Evolutionary conservation across 441 rosid genomes (phyloP).

Genomic region (Iberis amara): DNA sequence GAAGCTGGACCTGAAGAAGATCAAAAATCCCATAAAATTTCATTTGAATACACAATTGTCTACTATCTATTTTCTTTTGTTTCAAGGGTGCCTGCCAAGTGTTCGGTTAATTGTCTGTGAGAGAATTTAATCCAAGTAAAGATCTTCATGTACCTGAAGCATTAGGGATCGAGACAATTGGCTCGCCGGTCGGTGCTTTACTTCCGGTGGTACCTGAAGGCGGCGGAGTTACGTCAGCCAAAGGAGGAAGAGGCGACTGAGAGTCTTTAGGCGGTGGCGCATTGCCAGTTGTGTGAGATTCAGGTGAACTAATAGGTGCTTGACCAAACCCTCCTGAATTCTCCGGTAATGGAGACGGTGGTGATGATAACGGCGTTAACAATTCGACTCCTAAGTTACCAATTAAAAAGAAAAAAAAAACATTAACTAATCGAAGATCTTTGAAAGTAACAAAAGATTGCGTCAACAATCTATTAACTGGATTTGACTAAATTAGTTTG

Average conservation of each 20-base stretch:
- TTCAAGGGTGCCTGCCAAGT: constrained; percentile 6
- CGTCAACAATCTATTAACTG: constrained; percentile 7
- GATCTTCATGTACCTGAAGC: constrained; percentile 34
- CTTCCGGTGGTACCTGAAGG: constrained; percentile 29
- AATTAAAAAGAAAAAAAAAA: background rate
- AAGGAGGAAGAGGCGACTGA: constrained; percentile 32
- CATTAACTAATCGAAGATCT: too few relatives aligned
- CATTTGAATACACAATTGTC: constrained; percentile 1
- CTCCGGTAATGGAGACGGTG: constrained; percentile 40
- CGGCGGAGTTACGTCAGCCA: constrained; percentile 32
- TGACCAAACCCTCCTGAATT: constrained; percentile 36
- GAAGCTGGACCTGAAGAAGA: constrained; percentile 25
- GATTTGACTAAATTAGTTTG: constrained; percentile 29
- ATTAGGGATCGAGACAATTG: constrained; percentile 36
- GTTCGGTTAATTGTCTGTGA: constrained; percentile 24
- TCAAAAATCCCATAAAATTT: constrained; percentile 4
- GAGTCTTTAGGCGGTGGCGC: constrained; percentile 32
- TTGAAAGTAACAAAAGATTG: too few relatives aligned
- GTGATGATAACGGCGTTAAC: constrained; percentile 34
- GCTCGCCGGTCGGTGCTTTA: constrained; percentile 33
- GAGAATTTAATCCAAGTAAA: constrained; percentile 2
- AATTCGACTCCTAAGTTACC: constrained; percentile 36
- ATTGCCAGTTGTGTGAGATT: constrained; percentile 32
- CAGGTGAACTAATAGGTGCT: constrained; percentile 34
- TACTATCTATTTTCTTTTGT: too few relatives aligned